Percentiles rank a stretch among this genome's conserved stretches.
phyloP scores from a whole-genome alignment of 352 stramenopile species.

The Pseudoperonospora humuli region DNA sequence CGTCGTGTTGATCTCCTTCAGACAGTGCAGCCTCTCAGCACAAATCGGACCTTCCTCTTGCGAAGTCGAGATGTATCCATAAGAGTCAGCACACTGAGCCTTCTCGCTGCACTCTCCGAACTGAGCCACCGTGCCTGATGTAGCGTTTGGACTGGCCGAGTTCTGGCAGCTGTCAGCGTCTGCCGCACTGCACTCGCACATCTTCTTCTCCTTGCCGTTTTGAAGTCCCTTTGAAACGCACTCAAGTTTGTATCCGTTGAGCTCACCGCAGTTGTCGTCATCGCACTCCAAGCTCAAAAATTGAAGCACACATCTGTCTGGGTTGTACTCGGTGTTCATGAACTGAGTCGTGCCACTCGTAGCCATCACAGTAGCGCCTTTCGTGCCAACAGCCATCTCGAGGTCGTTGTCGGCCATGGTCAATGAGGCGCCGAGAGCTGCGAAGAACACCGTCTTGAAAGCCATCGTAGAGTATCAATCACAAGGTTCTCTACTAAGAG shows the following conservation, averaged over 20 bases:
- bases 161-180: constrained; percentile 48
- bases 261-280: constrained; percentile 43
- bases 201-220: constrained; percentile 58
- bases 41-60: constrained; percentile 45
- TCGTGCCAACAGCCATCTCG: constrained; percentile 51
- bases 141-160: constrained; percentile 26
- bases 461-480: too few relatives aligned
- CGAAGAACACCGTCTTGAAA: constrained; percentile 9
- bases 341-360: constrained; percentile 44
- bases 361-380: constrained; percentile 43
- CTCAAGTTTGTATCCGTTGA: constrained; percentile 66
- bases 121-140: constrained; percentile 35
- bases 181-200: constrained; percentile 44
- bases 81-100: constrained; percentile 46
- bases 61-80: constrained; percentile 51
- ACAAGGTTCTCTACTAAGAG: too few relatives aligned
- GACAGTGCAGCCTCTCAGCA: constrained; percentile 62
- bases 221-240: constrained; percentile 52
- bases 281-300: constrained; percentile 57
- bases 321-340: constrained; percentile 64
- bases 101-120: constrained; percentile 58
- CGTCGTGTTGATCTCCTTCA: constrained; percentile 62
- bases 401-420: constrained; percentile 1
- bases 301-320: constrained; percentile 54
- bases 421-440: constrained; percentile 4